Conservation (phyloP, 129 eudicot genomes). For the Solidago caesia region DNA sequence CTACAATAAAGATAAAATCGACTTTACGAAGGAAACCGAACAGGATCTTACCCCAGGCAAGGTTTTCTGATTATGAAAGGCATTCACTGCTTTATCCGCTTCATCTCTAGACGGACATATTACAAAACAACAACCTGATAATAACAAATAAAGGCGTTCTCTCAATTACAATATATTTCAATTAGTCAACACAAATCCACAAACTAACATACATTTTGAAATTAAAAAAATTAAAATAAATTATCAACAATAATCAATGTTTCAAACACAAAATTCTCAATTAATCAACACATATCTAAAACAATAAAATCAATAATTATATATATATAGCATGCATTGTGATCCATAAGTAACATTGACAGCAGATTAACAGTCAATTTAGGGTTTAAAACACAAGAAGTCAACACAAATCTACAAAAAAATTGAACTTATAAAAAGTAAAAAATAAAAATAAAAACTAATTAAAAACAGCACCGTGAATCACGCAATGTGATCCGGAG, state of each 20-base stretch:
- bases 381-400: slow-evolving; percentile 16
- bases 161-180: background rate
- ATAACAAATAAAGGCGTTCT: slow-evolving; percentile 19
- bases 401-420: slow-evolving; percentile 24
- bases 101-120: slow-evolving; percentile 91
- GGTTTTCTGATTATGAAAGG: slow-evolving; percentile 81
- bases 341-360: too few species aligned
- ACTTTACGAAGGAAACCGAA: background rate
- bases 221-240: too few species aligned
- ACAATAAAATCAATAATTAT: too few species aligned
- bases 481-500: slow-evolving; percentile 48
- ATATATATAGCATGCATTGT: too few species aligned
- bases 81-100: slow-evolving; percentile 89
- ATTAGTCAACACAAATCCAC: background rate
- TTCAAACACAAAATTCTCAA: too few species aligned
- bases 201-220: background rate
- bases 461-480: slow-evolving; percentile 22
- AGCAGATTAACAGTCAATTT: too few species aligned
- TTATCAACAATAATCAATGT: too few species aligned
- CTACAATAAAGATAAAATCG: slow-evolving; percentile 5
- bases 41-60: slow-evolving; percentile 78
- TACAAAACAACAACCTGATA: slow-evolving; percentile 88
- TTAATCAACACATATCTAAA: too few species aligned
- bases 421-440: background rate
- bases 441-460: background rate